A percentile compares a stretch with the other conserved stretches of the same genome.
phyloP scores from a whole-genome alignment of 192 early-diverging fungal species.

The Chytriomyces hyalinus region DNA sequence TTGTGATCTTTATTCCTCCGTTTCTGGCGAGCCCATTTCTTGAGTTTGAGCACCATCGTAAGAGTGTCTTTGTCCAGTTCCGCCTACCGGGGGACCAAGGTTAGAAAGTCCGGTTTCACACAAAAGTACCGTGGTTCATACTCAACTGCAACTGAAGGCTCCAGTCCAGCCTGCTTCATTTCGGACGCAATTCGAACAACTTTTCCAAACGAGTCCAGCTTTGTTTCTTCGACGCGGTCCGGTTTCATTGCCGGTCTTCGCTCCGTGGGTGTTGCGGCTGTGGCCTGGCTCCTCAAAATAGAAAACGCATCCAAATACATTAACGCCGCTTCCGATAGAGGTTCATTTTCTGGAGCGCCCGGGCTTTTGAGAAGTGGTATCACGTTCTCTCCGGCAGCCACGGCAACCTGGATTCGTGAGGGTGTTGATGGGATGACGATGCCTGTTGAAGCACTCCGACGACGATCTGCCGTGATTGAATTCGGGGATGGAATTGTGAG shows the following conservation, averaged over 20 bases:
- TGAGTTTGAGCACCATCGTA: conserved; percentile 29
- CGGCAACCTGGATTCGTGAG: neutral
- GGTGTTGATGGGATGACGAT: conserved; percentile 18
- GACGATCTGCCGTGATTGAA: neutral
- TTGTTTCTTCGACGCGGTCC: neutral
- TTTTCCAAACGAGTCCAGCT: conserved; percentile 24
- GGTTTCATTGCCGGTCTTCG: neutral
- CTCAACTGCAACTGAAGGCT: conserved; percentile 10
- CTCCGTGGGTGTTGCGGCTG: neutral
- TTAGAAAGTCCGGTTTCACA: neutral
- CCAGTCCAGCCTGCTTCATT: conserved; percentile 21
- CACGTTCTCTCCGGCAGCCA: neutral
- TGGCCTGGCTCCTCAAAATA: neutral
- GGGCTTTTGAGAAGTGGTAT: too few relatives aligned
- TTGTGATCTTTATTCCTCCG: neutral
- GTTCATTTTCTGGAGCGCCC: neutral
- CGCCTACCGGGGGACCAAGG: neutral
- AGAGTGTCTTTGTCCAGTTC: conserved; percentile 30
- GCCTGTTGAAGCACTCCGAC: neutral
- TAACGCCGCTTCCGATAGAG: neutral
- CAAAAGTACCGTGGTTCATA: neutral
- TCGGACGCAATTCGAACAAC: conserved; percentile 25
- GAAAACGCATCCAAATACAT: conserved; percentile 21
- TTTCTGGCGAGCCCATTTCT: conserved; percentile 24
- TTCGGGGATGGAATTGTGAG: neutral